Percentiles rank a stretch among this genome's conserved stretches.
Evolutionary conservation across 345 rosid species (phyloP).

Genomic region (Eucalyptus victrix): DNA sequence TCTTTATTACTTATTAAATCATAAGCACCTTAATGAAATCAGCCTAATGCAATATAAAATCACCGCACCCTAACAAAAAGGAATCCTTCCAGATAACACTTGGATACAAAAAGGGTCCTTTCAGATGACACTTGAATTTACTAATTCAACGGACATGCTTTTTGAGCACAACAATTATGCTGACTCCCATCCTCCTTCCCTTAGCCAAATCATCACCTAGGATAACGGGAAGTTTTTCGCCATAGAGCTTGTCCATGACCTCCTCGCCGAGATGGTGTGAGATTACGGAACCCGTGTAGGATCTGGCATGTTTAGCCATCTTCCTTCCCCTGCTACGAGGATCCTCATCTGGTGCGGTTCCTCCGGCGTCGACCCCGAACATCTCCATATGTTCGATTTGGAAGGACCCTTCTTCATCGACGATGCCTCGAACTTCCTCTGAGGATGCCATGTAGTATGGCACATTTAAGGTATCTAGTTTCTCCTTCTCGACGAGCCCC

Average conservation of each 20-base stretch:
- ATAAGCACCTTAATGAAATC: not conserved
- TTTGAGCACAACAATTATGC: not conserved
- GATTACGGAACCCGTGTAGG: conserved; percentile 1
- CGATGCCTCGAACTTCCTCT: not conserved
- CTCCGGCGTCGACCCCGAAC: not conserved
- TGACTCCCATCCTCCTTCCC: not conserved
- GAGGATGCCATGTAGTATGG: not conserved
- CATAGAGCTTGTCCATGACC: conserved; percentile 1
- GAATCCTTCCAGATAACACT: not conserved
- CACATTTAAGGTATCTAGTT: conserved; percentile 1
- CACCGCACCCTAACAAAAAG: not conserved
- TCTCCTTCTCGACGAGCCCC: conserved; percentile 4
- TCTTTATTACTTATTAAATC: not conserved
- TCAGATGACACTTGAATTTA: not conserved
- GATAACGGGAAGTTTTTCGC: not conserved
- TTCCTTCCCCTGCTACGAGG: not conserved
- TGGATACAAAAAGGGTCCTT: not conserved
- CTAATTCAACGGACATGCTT: not conserved
- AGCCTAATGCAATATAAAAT: not conserved
- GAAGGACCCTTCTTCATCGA: not conserved
- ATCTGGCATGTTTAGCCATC: not conserved
- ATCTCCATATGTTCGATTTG: not conserved
- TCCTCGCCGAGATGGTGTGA: not conserved
- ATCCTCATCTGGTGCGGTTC: not conserved
- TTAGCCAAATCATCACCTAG: not conserved